Conservation (phyloP, 2,329 filamentous ascomycete species). For the Periglandula ipomoeae region DNA sequence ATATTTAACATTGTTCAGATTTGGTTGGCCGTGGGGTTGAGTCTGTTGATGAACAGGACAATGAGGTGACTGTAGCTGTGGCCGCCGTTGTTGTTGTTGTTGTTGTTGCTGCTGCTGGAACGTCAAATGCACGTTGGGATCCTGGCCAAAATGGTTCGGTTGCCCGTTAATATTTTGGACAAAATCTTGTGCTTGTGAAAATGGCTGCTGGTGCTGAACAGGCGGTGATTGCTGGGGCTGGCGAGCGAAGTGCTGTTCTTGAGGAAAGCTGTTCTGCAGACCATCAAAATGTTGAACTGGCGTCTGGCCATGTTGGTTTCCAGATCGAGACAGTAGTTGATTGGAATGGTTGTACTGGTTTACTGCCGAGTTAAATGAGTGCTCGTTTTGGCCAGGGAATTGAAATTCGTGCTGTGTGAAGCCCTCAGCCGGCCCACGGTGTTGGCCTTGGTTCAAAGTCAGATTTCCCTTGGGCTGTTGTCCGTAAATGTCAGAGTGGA, state of each 20-base stretch:
- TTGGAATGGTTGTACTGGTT: constrained; percentile 21
- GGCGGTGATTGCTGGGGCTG: constrained; percentile 20
- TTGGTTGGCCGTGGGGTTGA: constrained; percentile 18
- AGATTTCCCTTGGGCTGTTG: constrained; percentile 23
- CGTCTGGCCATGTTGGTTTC: constrained; percentile 23
- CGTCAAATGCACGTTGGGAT: constrained; percentile 5
- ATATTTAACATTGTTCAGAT: constrained; percentile 12
- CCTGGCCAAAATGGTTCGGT: constrained; percentile 5
- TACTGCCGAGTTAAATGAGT: constrained; percentile 22
- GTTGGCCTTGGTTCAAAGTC: constrained; percentile 17
- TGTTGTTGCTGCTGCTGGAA: constrained; percentile 13
- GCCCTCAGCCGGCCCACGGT: constrained; percentile 18
- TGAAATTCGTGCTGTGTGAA: constrained; percentile 25
- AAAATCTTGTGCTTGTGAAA: constrained; percentile 6
- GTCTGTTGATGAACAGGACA: constrained; percentile 14
- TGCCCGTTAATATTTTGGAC: constrained; percentile 6
- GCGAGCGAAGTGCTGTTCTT: constrained; percentile 17
- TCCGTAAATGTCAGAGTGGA: constrained; percentile 28
- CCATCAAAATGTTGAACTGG: constrained; percentile 24
- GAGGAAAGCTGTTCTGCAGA: constrained; percentile 17
- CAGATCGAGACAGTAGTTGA: constrained; percentile 24
- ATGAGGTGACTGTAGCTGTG: constrained; percentile 6
- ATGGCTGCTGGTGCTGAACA: constrained; percentile 3
- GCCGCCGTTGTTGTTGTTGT: constrained; percentile 14
- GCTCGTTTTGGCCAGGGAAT: constrained; percentile 23